A percentile compares a stretch with the other conserved stretches of the same genome.
phyloP scores from a whole-genome alignment of 208 protist species.

The Trypanosoma rangeli region DNA sequence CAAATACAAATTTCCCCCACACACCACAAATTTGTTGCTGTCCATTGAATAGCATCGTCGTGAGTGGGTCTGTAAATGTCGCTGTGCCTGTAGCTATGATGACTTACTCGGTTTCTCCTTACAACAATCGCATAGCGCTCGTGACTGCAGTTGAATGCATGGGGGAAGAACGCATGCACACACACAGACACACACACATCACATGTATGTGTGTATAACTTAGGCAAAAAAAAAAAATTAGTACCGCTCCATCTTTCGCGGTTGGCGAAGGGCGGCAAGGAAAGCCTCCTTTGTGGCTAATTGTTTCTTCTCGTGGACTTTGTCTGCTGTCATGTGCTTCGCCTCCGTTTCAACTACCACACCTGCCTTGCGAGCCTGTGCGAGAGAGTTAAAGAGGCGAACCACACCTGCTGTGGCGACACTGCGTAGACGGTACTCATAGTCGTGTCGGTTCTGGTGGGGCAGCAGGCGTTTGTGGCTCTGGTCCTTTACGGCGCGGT shows the following conservation, averaged over 20 bases:
- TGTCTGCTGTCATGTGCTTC: conserved; percentile 64
- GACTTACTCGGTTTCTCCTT: too few species aligned
- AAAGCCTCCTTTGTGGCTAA: conserved; percentile 79
- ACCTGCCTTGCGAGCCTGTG: conserved; percentile 72
- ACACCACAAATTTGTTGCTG: background rate
- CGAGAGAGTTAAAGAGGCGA: conserved; percentile 86
- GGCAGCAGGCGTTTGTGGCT: conserved; percentile 76
- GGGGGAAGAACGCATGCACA: background rate
- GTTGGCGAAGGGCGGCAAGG: conserved; percentile 65
- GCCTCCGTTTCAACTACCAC: conserved; percentile 44
- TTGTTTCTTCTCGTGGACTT: conserved; percentile 74
- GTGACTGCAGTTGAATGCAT: too few species aligned
- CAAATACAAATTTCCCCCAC: background rate
- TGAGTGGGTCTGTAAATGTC: background rate
- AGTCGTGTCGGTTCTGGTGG: conserved; percentile 80
- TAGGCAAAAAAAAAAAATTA: background rate
- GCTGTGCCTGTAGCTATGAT: background rate
- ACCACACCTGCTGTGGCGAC: conserved; percentile 85
- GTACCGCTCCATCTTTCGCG: conserved; percentile 29
- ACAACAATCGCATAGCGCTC: too few species aligned
- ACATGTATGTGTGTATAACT: background rate
- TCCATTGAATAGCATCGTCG: background rate
- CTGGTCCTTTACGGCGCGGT: conserved; percentile 76
- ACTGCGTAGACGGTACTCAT: conserved; percentile 84
- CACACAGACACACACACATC: background rate